These are phyloP conservation scores for Verticillium nonalfalfae DNA, from an alignment of 2,329 filamentous ascomycete genomes.

Conservation along the genomic window DNA sequence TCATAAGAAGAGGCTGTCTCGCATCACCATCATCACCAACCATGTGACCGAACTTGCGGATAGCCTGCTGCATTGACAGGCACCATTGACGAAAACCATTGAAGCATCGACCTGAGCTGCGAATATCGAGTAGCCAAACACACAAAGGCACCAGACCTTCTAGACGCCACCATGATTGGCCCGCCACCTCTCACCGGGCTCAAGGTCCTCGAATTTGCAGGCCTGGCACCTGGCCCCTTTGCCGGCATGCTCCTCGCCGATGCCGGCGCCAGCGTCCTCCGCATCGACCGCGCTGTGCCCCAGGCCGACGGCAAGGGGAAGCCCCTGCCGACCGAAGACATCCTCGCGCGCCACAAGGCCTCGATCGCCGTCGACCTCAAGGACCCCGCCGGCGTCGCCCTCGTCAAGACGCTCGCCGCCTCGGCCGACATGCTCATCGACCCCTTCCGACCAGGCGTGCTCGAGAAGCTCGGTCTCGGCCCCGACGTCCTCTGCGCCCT, in stretches of 20 bases:
- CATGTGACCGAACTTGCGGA: neutral
- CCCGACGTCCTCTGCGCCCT: conserved; percentile 59
- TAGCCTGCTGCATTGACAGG: neutral
- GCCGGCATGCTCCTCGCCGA: conserved; percentile 84
- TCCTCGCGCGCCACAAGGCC: conserved; percentile 72
- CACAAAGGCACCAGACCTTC: neutral
- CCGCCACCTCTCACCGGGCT: conserved; percentile 40
- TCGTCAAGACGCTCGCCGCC: conserved; percentile 60
- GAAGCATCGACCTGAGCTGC: too few species aligned
- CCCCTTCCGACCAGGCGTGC: conserved; percentile 84
- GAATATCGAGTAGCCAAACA: neutral
- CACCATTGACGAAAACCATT: neutral
- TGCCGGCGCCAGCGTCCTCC: conserved; percentile 80
- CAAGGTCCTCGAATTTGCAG: conserved; percentile 54
- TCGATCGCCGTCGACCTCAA: conserved; percentile 80
- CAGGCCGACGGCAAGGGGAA: conserved; percentile 25
- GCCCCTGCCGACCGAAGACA: conserved; percentile 53
- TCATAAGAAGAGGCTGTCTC: neutral
- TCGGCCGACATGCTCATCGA: conserved; percentile 79
- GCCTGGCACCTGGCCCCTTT: conserved; percentile 70
- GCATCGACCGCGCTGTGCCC: conserved; percentile 64
- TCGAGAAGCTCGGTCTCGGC: conserved; percentile 76
- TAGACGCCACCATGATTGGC: conserved; percentile 22
- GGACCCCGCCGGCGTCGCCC: conserved; percentile 49
- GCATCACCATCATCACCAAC: neutral